Evolutionary conservation across 495 filamentous ascomycete genomes (phyloP).

Genomic region (Penicillium malachiteum): DNA sequence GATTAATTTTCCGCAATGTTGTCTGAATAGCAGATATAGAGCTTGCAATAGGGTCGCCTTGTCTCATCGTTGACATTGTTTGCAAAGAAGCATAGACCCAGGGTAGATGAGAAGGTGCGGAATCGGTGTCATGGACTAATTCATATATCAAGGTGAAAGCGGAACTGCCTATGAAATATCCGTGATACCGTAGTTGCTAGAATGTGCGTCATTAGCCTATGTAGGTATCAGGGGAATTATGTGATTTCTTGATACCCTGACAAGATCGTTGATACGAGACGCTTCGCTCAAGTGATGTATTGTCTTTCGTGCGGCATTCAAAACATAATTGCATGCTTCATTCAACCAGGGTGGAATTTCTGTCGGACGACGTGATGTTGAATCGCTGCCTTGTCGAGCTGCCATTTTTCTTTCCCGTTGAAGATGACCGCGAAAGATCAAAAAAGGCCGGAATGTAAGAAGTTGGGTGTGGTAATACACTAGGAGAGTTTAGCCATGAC

Average conservation of each 20-base stretch:
- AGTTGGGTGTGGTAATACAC: constrained; percentile 44
- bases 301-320: constrained; percentile 36
- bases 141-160: constrained; percentile 42
- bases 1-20: constrained; percentile 33
- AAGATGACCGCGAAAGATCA: constrained; percentile 46
- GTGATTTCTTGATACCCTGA: constrained; percentile 24
- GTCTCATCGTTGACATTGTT: constrained; percentile 31
- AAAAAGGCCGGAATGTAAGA: constrained; percentile 45
- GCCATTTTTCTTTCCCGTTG: constrained; percentile 29
- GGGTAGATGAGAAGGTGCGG: constrained; percentile 35
- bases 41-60: constrained; percentile 29
- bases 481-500: constrained; percentile 10
- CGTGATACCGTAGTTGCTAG: constrained; percentile 44
- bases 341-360: constrained; percentile 44
- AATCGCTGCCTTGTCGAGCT: constrained; percentile 4
- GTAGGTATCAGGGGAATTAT: neutral
- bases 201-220: neutral
- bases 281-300: constrained; percentile 39
- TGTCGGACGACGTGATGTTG: constrained; percentile 18
- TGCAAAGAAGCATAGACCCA: constrained; percentile 41
- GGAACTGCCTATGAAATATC: constrained; percentile 39
- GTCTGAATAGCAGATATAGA: constrained; percentile 36
- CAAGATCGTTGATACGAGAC: constrained; percentile 34
- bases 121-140: constrained; percentile 34
- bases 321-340: constrained; percentile 41